Conservation (phyloP, 306 rosid genomes). For the Vicia villosa region DNA sequence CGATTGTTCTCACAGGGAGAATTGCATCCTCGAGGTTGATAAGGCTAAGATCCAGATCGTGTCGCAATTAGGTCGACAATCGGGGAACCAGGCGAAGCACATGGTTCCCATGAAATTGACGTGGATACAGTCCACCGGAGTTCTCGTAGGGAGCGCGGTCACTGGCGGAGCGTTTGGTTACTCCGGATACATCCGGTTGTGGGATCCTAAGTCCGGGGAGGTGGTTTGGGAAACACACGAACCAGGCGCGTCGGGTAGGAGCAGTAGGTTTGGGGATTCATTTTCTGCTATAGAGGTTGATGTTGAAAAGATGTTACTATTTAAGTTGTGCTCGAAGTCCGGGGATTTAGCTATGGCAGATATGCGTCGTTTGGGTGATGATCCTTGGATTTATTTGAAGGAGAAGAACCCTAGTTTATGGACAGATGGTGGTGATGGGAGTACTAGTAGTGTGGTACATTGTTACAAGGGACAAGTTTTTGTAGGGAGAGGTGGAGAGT, state of each 20-base stretch:
- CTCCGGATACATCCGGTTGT: conserved; percentile 71
- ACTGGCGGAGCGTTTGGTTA: conserved; percentile 75
- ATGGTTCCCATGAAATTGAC: conserved; percentile 61
- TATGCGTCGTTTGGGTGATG: conserved; percentile 65
- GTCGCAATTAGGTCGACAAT: conserved; percentile 61
- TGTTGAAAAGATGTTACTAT: conserved; percentile 54
- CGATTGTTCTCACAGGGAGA: conserved; percentile 69
- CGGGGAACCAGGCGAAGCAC: conserved; percentile 73
- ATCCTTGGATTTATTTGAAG: conserved; percentile 85
- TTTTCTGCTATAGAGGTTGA: conserved; percentile 73
- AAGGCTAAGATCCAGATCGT: conserved; percentile 57
- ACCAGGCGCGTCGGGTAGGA: conserved; percentile 79
- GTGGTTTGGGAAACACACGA: conserved; percentile 86
- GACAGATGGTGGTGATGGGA: conserved; percentile 33
- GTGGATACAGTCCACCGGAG: conserved; percentile 61
- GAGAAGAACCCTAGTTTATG: conserved; percentile 76
- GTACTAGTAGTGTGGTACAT: conserved; percentile 43
- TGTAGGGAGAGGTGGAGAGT: conserved; percentile 69
- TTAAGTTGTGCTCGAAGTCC: conserved; percentile 78
- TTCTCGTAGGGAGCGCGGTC: conserved; percentile 61
- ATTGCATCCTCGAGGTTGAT: conserved; percentile 69
- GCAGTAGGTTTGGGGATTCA: conserved; percentile 79
- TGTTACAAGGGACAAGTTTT: conserved; percentile 75
- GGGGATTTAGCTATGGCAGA: conserved; percentile 94
- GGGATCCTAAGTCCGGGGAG: conserved; percentile 71